These are phyloP conservation scores for Chlorella sp. DNA, from an alignment of 139 green algal genomes.

Conservation along the genomic window DNA sequence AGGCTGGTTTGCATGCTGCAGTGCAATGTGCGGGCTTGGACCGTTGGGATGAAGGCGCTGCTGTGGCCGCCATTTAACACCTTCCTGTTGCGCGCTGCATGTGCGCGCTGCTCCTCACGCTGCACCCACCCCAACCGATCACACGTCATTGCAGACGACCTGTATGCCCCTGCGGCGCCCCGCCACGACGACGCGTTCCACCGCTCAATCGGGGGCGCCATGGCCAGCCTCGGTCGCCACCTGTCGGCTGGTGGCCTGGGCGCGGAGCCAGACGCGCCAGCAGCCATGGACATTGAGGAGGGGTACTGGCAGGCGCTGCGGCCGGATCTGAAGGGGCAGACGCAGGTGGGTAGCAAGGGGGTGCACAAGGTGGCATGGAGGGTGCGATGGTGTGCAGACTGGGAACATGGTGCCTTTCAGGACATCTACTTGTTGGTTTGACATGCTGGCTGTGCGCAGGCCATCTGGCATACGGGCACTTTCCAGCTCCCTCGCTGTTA, in stretches of 20 bases:
- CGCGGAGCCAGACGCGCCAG: neutral
- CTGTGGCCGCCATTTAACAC: neutral
- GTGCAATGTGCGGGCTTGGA: too few relatives aligned
- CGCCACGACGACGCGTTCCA: constrained; percentile 31
- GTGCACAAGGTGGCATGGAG: neutral
- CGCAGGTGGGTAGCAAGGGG: neutral
- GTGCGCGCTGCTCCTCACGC: neutral
- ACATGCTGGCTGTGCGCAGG: too few relatives aligned
- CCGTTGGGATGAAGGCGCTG: neutral
- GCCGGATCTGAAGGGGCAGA: neutral
- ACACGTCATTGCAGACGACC: neutral
- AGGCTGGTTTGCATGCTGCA: neutral
- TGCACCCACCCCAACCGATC: neutral
- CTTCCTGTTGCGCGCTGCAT: neutral
- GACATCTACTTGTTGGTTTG: too few relatives aligned
- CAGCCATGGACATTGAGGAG: constrained; percentile 1
- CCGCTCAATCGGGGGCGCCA: neutral
- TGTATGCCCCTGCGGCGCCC: constrained; percentile 19
- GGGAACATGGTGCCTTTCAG: too few relatives aligned
- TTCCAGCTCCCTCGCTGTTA: too few relatives aligned
- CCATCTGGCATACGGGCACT: too few relatives aligned
- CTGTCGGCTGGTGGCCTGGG: neutral
- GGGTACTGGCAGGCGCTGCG: constrained; percentile 24
- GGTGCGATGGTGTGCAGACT: neutral
- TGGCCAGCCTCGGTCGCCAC: neutral